A percentile compares a stretch with the other conserved stretches of the same genome.
Conservation (phyloP, 1,284 basidiomycete species). For the Clitocybe nebularis region DNA sequence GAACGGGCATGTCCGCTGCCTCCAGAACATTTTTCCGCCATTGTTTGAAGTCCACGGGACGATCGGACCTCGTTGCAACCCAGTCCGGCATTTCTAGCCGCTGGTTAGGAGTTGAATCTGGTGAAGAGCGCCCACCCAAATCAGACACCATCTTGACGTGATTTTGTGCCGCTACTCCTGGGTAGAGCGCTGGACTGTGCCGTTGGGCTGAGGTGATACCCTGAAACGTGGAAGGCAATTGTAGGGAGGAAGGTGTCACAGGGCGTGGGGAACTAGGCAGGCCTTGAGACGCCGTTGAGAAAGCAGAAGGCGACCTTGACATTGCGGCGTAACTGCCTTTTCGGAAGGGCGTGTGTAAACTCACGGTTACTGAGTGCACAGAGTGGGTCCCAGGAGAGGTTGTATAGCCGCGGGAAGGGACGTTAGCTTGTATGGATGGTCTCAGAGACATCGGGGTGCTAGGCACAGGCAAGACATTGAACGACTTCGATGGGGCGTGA, state of each 20-base stretch:
- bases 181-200: background rate
- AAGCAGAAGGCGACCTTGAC: background rate
- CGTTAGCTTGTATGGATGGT: slow-evolving; percentile 5
- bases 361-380: slow-evolving; percentile 11
- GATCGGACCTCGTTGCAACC: background rate
- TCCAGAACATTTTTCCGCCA: background rate
- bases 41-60: background rate
- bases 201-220: background rate
- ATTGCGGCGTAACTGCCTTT: background rate
- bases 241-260: background rate
- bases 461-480: slow-evolving; percentile 8
- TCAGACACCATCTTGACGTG: background rate
- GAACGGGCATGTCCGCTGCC: too few relatives aligned
- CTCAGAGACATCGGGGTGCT: slow-evolving; percentile 10
- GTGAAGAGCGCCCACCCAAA: background rate
- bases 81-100: slow-evolving; percentile 1
- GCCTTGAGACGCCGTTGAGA: slow-evolving; percentile 2
- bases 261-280: slow-evolving; percentile 10
- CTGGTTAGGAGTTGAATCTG: background rate
- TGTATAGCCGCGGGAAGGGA: slow-evolving; percentile 6
- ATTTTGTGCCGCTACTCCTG: background rate
- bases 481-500: background rate
- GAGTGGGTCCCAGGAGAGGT: slow-evolving; percentile 10
- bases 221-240: background rate
- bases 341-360: slow-evolving; percentile 2